These are phyloP conservation scores for Taphrina pruni DNA, from an alignment of 1,139 yeast species.

Conservation along the genomic window DNA sequence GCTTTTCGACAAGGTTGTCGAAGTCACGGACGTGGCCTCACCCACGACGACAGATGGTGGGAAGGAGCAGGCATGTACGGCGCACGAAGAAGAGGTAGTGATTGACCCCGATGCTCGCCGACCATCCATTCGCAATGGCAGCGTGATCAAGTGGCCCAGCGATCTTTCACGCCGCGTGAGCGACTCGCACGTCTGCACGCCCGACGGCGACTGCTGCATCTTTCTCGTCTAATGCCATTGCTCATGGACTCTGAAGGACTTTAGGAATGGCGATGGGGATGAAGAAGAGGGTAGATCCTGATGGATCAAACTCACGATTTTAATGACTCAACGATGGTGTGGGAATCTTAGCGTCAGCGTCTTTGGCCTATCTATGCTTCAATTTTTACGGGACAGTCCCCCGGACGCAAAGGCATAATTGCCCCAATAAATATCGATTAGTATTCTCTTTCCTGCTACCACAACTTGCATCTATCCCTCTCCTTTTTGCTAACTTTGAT, in stretches of 20 bases:
- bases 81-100: neutral
- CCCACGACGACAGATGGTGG: neutral
- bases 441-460: no score
- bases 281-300: no score
- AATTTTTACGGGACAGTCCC: neutral
- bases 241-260: no score
- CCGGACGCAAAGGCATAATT: neutral
- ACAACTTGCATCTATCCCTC: no score
- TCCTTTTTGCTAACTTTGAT: no score
- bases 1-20: neutral
- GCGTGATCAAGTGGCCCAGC: conserved; percentile 18
- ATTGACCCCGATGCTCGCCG: neutral
- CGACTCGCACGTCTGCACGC: conserved; percentile 15
- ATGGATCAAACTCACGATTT: neutral
- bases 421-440: no score
- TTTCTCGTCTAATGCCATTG: neutral
- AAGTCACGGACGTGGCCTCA: neutral
- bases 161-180: conserved; percentile 3
- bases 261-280: no score
- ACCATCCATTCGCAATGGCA: conserved; percentile 3
- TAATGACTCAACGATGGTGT: conserved; percentile 3
- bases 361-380: neutral
- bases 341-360: neutral
- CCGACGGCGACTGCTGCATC: conserved; percentile 27
- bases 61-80: no score